These are phyloP conservation scores for Arachis stenosperma DNA, from an alignment of 306 rosid genomes.

Conservation along the genomic window DNA sequence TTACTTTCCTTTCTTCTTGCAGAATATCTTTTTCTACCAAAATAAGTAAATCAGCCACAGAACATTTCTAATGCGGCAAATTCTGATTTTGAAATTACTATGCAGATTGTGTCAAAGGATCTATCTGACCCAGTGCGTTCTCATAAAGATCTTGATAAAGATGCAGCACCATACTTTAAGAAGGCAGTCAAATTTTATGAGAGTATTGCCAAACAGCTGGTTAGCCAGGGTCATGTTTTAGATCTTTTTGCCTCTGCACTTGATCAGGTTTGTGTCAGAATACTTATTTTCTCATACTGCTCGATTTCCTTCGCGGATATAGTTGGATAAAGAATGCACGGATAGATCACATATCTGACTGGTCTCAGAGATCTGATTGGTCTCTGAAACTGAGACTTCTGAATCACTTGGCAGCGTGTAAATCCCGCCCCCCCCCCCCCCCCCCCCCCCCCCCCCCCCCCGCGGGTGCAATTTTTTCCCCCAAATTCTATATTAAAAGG, in stretches of 20 bases:
- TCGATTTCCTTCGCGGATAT: slow-evolving; percentile 23
- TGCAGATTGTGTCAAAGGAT: slow-evolving; percentile 93
- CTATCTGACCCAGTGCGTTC: slow-evolving; percentile 94
- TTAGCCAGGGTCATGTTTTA: slow-evolving; percentile 92
- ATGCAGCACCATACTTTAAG: slow-evolving; percentile 91
- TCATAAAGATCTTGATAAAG: slow-evolving; percentile 97
- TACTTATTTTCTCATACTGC: slow-evolving; percentile 35
- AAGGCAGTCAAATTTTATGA: slow-evolving; percentile 92
- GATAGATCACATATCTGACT: slow-evolving; percentile 6
- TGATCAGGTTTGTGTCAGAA: slow-evolving; percentile 77
- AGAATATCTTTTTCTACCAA: too few relatives aligned
- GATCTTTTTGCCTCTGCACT: slow-evolving; percentile 98
- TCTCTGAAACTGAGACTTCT: slow-evolving; percentile 8
- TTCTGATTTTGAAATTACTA: slow-evolving; percentile 32
- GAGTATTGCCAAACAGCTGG: slow-evolving; percentile 74
- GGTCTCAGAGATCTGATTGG: neutral
- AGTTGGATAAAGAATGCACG: slow-evolving; percentile 26
- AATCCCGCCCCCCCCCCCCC: too few relatives aligned
- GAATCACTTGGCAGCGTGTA: slow-evolving; percentile 17
- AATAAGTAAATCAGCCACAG: neutral
- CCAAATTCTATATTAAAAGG: neutral
- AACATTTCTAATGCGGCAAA: slow-evolving; percentile 29
- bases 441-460: too few relatives aligned
- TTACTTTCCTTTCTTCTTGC: too few relatives aligned
- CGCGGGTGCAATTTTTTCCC: neutral